These are phyloP conservation scores for Fusarium albosuccineum DNA, from an alignment of 2,329 filamentous ascomycete genomes.

Conservation along the genomic window DNA sequence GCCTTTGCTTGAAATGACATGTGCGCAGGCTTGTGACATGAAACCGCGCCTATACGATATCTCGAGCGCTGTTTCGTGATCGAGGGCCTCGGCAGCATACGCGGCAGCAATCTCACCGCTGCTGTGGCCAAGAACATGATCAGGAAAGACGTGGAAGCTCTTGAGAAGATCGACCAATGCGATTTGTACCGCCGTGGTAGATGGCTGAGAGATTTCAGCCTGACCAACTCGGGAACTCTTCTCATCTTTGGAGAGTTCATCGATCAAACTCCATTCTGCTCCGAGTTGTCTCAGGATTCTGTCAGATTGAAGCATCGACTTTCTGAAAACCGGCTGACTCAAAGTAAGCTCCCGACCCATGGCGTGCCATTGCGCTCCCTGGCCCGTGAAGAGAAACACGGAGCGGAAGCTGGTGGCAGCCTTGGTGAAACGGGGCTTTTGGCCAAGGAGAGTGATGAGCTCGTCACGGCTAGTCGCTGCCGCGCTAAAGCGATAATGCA, in stretches of 20 bases:
- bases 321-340: slow-evolving; percentile 15
- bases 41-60: slow-evolving; percentile 23
- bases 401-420: slow-evolving; percentile 11
- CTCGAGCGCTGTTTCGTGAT: slow-evolving; percentile 22
- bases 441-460: slow-evolving; percentile 4
- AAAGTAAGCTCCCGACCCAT: slow-evolving; percentile 47
- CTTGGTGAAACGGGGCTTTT: slow-evolving; percentile 25
- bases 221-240: slow-evolving; percentile 48
- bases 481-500: slow-evolving; percentile 19
- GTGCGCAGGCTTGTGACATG: slow-evolving; percentile 22
- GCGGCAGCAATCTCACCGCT: slow-evolving; percentile 57
- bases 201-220: slow-evolving; percentile 52
- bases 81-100: slow-evolving; percentile 43
- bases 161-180: slow-evolving; percentile 55
- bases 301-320: slow-evolving; percentile 20
- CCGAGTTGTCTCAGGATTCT: slow-evolving; percentile 8
- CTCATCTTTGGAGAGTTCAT: slow-evolving; percentile 37
- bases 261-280: slow-evolving; percentile 39
- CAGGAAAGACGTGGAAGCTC: slow-evolving; percentile 47
- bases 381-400: slow-evolving; percentile 51
- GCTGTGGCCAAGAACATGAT: slow-evolving; percentile 53
- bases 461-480: slow-evolving; percentile 13
- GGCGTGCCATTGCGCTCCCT: slow-evolving; percentile 53
- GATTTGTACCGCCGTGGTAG: slow-evolving; percentile 59
- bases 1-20: slow-evolving; percentile 36